A percentile compares a stretch with the other conserved stretches of the same genome.
phyloP scores from a whole-genome alignment of 1,284 basidiomycete species.

The Megacollybia platyphylla region DNA sequence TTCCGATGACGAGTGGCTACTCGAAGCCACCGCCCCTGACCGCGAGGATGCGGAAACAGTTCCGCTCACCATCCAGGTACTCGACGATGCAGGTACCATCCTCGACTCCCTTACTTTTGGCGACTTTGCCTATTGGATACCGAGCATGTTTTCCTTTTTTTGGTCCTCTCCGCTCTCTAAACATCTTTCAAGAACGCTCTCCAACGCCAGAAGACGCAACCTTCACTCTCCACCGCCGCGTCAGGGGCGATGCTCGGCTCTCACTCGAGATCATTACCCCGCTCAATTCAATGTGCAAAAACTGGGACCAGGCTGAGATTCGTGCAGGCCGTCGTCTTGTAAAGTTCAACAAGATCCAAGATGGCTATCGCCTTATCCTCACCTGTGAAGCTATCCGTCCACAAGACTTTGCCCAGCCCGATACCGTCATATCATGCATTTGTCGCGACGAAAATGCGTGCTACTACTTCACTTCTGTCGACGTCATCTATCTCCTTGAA shows the following conservation, averaged over 20 bases:
- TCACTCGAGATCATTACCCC: slow-evolving; percentile 44
- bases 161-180: slow-evolving; percentile 1
- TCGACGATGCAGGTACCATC: slow-evolving; percentile 37
- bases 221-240: background rate
- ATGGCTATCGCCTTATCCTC: slow-evolving; percentile 48
- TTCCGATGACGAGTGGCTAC: slow-evolving; percentile 40
- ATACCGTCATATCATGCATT: slow-evolving; percentile 80
- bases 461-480: slow-evolving; percentile 89
- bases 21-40: slow-evolving; percentile 41
- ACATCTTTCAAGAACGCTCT: background rate
- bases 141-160: slow-evolving; percentile 14
- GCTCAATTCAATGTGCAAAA: slow-evolving; percentile 34
- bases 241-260: slow-evolving; percentile 5
- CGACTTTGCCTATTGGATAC: slow-evolving; percentile 52
- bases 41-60: slow-evolving; percentile 23
- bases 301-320: slow-evolving; percentile 48
- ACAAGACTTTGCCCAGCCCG: slow-evolving; percentile 41
- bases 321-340: slow-evolving; percentile 57
- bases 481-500: slow-evolving; percentile 89
- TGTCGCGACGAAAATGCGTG: slow-evolving; percentile 68
- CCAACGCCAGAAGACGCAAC: background rate
- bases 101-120: slow-evolving; percentile 58
- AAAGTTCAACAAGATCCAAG: slow-evolving; percentile 50
- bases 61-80: slow-evolving; percentile 47
- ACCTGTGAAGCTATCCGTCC: slow-evolving; percentile 50